Conservation (phyloP, 768 basidiomycete genomes). For the Rhizopogon vinicolor region DNA sequence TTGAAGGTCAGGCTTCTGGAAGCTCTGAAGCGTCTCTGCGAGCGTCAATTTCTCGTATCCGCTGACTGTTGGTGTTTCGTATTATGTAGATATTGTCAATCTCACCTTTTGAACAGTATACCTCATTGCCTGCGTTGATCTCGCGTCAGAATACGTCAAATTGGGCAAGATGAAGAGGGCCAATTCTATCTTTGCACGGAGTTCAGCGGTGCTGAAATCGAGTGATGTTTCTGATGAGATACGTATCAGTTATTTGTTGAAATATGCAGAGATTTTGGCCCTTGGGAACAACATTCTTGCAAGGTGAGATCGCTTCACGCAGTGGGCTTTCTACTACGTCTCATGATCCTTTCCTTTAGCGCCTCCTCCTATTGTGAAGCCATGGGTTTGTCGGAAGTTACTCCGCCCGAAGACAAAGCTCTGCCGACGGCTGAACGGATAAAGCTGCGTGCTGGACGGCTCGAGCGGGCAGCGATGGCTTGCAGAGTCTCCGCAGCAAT, state of each 20-base stretch:
- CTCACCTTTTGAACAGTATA: conserved; percentile 39
- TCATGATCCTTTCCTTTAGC: conserved; percentile 22
- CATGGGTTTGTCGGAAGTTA: conserved; percentile 35
- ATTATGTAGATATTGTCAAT: not conserved
- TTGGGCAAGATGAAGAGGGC: conserved; percentile 76
- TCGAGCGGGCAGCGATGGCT: conserved; percentile 74
- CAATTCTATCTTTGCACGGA: conserved; percentile 55
- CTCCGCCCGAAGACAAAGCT: conserved; percentile 41
- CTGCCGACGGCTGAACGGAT: conserved; percentile 54
- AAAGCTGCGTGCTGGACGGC: conserved; percentile 46
- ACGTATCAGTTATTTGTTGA: conserved; percentile 51
- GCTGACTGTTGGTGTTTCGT: conserved; percentile 41
- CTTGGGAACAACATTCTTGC: conserved; percentile 50
- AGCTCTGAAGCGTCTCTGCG: conserved; percentile 55
- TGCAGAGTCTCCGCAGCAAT: conserved; percentile 65
- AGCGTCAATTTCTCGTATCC: conserved; percentile 36
- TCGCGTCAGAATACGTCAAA: conserved; percentile 75
- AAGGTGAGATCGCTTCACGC: conserved; percentile 39
- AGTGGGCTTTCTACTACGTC: not conserved
- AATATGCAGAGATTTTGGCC: conserved; percentile 64
- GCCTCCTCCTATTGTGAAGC: conserved; percentile 60
- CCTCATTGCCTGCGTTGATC: conserved; percentile 56
- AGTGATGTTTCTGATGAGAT: conserved; percentile 47
- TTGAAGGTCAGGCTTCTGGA: conserved; percentile 66
- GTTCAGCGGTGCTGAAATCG: conserved; percentile 40